Evolutionary conservation across 2,329 filamentous ascomycete genomes (phyloP).

Genomic region (Trichoderma atroviride): DNA sequence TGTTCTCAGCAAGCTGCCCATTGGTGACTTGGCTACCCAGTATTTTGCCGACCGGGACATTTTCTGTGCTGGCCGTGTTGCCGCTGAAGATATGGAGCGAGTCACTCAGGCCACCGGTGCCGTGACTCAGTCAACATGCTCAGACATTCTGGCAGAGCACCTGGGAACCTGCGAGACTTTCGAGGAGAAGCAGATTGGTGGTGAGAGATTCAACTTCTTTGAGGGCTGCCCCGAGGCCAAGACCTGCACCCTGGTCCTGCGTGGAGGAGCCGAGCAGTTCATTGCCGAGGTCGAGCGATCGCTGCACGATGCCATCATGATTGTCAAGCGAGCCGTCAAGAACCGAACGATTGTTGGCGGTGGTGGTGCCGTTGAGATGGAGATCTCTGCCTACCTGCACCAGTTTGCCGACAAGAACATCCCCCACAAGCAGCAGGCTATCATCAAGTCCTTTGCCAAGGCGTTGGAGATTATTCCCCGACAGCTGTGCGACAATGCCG

Average conservation of each 20-base stretch:
- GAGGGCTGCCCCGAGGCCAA: constrained; percentile 93
- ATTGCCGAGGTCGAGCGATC: constrained; percentile 98
- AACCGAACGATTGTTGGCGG: constrained; percentile 94
- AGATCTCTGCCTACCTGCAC: constrained; percentile 91
- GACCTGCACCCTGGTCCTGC: constrained; percentile 93
- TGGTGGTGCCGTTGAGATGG: constrained; percentile 95
- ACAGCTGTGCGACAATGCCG: constrained; percentile 97
- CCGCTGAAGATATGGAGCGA: constrained; percentile 90
- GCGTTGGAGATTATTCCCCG: constrained; percentile 95
- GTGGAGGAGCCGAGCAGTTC: constrained; percentile 97
- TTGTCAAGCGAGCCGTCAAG: constrained; percentile 96
- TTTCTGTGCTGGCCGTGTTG: constrained; percentile 94
- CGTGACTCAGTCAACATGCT: constrained; percentile 92
- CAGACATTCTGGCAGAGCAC: constrained; percentile 86
- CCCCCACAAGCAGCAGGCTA: constrained; percentile 90
- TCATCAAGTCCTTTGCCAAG: constrained; percentile 98
- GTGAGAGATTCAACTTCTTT: constrained; percentile 98
- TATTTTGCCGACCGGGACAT: constrained; percentile 97
- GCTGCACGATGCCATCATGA: constrained; percentile 99
- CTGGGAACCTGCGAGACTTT: constrained; percentile 88
- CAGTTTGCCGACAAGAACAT: constrained; percentile 90
- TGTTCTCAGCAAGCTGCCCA: constrained; percentile 93
- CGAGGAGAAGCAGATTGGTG: constrained; percentile 95
- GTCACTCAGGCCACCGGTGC: constrained; percentile 94
- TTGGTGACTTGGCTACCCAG: constrained; percentile 96